Base-by-base conservation (phyloP, 169 alveolate genomes). In the Plasmodium coatneyi region DNA sequence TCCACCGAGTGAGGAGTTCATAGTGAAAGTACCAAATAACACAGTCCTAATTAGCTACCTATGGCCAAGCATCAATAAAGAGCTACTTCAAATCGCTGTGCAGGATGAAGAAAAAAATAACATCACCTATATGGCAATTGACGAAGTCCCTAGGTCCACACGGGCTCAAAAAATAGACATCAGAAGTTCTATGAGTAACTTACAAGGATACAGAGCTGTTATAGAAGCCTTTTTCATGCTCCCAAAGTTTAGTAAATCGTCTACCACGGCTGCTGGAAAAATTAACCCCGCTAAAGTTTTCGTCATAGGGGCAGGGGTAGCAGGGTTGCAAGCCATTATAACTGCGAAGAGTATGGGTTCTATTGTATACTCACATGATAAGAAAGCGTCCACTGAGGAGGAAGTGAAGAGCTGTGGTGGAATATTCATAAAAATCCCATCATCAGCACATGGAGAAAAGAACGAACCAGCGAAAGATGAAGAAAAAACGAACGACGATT, bases 271-370 rank as follows among this genome's bases (percentile, higher is more conserved):
- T 39, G 99, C 99, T 14, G 99, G 99, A 46, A 97, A 96, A 90
- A 96, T 97, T 60, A 98, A 96, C 89, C 99, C 99, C 6, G 99
- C 99, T 22, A 96, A 96, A 81, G 99, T 98, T 70, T 92, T 98
- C 81, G 98, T 98, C 52, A 96, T 98, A 71, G 99, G 99, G 60
- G 99, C 98, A 30, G 99, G 99, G 25, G 99, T 98, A 14, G 99
- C 99, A 5, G 99, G 99, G 10, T 97, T 98, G 41, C 98, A 98
- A 74, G 99, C 99, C 14, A 98, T 98, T 87, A 99, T 98, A n/a
- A 98, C 99, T 39, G 98, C 99, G 25, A 95, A 95, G 82, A 94
- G 96, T 36, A 95, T 98, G 90, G 99, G 99, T 28, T 98, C 99
- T 7, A 96, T 96, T 36, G 99, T 98, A 39, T 96, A 96, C 84